Evolutionary conservation across 257 asterid species (phyloP).

Genomic region (Gentiana macrophylla): DNA sequence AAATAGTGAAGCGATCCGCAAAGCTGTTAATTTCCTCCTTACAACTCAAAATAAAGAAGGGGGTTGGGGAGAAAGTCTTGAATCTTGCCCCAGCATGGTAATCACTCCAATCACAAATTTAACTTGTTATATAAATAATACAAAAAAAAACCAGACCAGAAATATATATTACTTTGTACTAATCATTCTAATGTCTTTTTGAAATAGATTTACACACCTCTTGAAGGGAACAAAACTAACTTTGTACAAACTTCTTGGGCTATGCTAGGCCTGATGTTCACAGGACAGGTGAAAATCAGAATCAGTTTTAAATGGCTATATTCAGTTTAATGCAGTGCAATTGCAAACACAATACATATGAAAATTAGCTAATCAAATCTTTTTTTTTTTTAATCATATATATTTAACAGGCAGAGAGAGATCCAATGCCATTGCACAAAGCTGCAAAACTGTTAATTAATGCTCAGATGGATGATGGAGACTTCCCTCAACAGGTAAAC

Average conservation of each 20-base stretch:
- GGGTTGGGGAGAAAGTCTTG: conserved; percentile 80
- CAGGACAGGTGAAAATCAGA: conserved; percentile 48
- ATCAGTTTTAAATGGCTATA: no score
- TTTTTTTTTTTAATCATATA: neutral
- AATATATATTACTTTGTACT: neutral
- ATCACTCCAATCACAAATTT: neutral
- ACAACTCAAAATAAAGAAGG: conserved; percentile 67
- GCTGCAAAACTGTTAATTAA: conserved; percentile 68
- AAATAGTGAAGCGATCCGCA: conserved; percentile 40
- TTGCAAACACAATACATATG: no score
- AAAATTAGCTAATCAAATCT: no score
- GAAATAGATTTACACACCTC: conserved; percentile 58
- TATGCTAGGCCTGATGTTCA: conserved; percentile 66
- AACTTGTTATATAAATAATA: neutral
- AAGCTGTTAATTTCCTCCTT: conserved; percentile 43
- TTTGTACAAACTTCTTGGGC: conserved; percentile 85
- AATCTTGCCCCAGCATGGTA: conserved; percentile 85
- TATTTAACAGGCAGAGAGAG: conserved; percentile 48
- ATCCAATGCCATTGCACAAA: conserved; percentile 57
- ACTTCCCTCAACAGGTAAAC: conserved; percentile 71
- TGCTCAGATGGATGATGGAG: conserved; percentile 72
- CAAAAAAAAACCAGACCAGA: neutral
- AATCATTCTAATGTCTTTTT: neutral
- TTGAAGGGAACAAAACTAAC: conserved; percentile 68
- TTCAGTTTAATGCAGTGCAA: no score